phyloP scores from a whole-genome alignment of 2,329 filamentous ascomycete genomes.

The Pseudocercospora fuligena region DNA sequence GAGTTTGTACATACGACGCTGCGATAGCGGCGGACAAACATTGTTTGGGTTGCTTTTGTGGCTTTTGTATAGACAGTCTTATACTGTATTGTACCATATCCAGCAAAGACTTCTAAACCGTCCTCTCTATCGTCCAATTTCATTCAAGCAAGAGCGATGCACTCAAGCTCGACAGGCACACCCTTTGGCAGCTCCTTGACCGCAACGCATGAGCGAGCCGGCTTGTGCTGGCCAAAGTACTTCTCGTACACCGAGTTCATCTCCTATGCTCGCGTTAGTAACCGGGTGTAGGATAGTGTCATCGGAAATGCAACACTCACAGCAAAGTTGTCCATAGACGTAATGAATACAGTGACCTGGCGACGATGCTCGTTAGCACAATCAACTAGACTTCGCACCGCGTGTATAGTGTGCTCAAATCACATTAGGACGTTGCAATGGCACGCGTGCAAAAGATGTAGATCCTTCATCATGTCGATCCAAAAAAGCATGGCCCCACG shows the following conservation, averaged over 20 bases:
- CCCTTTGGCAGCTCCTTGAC: slow-evolving; percentile 87
- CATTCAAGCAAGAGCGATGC: slow-evolving; percentile 64
- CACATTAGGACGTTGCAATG: not conserved
- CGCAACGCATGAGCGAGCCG: slow-evolving; percentile 85
- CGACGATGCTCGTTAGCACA: slow-evolving; percentile 11
- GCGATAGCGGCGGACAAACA: not conserved
- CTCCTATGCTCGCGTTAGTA: slow-evolving; percentile 1
- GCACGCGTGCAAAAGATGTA: not conserved
- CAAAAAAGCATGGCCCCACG: not conserved
- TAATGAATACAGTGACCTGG: slow-evolving; percentile 73
- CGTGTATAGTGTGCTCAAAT: not conserved
- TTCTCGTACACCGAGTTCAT: slow-evolving; percentile 81
- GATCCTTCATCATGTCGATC: slow-evolving; percentile 6
- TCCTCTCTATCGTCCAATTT: not conserved
- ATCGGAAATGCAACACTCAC: slow-evolving; percentile 57
- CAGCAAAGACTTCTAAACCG: slow-evolving; percentile 2
- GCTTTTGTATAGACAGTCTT: slow-evolving; percentile 3
- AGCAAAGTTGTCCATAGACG: slow-evolving; percentile 87
- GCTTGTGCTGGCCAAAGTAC: slow-evolving; percentile 76
- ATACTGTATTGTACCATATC: slow-evolving; percentile 7
- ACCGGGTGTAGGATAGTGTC: not conserved
- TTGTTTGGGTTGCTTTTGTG: not conserved
- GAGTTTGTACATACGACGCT: slow-evolving; percentile 7
- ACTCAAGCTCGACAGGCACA: slow-evolving; percentile 89
- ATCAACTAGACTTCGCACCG: slow-evolving; percentile 8